Evolutionary conservation across 768 basidiomycete genomes (phyloP), one percentile per base, ranked within the genome.

Genomic region (Kwoniella shandongensis): DNA sequence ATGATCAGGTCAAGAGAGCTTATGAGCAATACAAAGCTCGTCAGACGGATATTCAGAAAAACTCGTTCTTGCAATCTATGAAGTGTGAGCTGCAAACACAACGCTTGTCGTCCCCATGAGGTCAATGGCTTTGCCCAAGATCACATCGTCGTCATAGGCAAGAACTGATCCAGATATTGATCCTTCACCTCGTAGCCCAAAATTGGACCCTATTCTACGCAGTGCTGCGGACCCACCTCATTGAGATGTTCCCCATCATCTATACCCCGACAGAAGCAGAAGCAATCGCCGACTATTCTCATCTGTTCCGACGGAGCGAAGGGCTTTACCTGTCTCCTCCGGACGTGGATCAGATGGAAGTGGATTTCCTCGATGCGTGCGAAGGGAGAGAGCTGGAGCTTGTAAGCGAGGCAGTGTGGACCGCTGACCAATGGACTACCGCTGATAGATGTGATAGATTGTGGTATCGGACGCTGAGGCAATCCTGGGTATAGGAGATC

Each of bases 251-350:
- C 46, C 69, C 71, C 7, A 53, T 72, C 45, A 63, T 69, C 30
- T 71, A 70, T 35, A 72, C 61, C 4, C 64, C 68, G 17, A 59
- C 60, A 11, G 67, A 89, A 83, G 88, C 86, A 4, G 86, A 89
- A 44, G 89, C 89, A 0, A 91, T 91, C 54, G 79, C 85, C 10
- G 83, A 87, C 54, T 92, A 91, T 72, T 91, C 89, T 0, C 87
- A 89, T 72, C 79, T 91, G 3, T 92, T 88, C 77, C 80, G 91
- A 32, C 78, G 87, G 50, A 73, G 85, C 53, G 87, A 90, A 65
- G 89, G 91, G 0, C 67, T 91, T 25, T 92, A 72, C 73, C 78
- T 92, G 10, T 81, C 84, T 1, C 85, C 84, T 59, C 77, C 82
- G 0, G 74, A 85, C 59, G 78, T 80, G 59, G 83, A 88, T 40